Conservation (phyloP, 257 asterid genomes). For the Scutellaria minor region DNA sequence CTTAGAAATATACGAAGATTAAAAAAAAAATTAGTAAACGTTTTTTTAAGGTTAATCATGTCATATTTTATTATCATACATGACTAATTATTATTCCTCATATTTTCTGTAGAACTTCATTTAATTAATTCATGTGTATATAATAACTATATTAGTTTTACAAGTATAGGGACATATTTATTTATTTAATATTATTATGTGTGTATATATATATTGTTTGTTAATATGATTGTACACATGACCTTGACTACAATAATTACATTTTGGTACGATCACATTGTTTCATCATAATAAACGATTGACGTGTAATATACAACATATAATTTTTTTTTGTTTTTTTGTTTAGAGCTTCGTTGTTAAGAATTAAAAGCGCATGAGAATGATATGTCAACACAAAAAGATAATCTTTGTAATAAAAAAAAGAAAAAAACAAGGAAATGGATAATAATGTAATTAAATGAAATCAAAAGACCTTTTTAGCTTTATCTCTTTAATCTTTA, state of each 20-base stretch:
- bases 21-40: not conserved
- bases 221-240: too few relatives aligned
- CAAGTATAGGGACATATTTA: too few relatives aligned
- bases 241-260: too few relatives aligned
- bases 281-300: not conserved
- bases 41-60: too few relatives aligned
- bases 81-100: too few relatives aligned
- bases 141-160: too few relatives aligned
- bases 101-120: too few relatives aligned
- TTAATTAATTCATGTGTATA: too few relatives aligned
- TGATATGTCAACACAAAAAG: constrained; percentile 29
- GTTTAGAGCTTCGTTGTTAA: constrained; percentile 29
- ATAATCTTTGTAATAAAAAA: not conserved
- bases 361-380: constrained; percentile 30
- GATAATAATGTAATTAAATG: constrained; percentile 28
- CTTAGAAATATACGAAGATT: constrained; percentile 12
- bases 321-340: not conserved
- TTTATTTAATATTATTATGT: too few relatives aligned
- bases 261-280: not conserved
- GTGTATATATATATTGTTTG: too few relatives aligned
- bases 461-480: constrained; percentile 39
- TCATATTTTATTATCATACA: too few relatives aligned
- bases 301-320: constrained; percentile 4
- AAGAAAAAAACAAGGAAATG: constrained; percentile 20
- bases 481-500: constrained; percentile 44